These are phyloP conservation scores for Penicillium paneum DNA, from an alignment of 2,329 filamentous ascomycete species.

Conservation along the genomic window DNA sequence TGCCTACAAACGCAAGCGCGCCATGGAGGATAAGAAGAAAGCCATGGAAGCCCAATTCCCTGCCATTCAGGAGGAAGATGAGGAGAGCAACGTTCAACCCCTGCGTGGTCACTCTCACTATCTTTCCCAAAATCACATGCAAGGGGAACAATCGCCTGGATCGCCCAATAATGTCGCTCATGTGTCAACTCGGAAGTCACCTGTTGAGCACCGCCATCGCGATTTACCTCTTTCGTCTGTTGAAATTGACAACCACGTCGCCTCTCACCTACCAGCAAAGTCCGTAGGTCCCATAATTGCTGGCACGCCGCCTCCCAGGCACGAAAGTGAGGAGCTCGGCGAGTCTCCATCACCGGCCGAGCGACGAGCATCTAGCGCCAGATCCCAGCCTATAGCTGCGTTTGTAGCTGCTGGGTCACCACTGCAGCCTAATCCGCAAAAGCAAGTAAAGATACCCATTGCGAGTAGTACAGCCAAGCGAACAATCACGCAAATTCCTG, in stretches of 20 bases:
- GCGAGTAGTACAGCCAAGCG: not conserved
- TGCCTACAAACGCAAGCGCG: conserved; percentile 18
- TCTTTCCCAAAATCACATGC: not conserved
- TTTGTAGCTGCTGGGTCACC: not conserved
- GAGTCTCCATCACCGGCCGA: conserved; percentile 17
- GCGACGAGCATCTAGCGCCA: not conserved
- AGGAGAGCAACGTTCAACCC: not conserved
- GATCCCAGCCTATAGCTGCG: not conserved
- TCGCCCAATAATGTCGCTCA: not conserved
- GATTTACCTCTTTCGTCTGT: conserved; percentile 29
- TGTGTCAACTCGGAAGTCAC: not conserved
- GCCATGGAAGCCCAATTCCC: conserved; percentile 5
- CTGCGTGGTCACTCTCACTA: not conserved
- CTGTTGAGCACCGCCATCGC: conserved; percentile 7
- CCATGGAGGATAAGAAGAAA: conserved; percentile 15
- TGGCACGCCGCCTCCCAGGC: conserved; percentile 17
- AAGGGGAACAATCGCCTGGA: not conserved
- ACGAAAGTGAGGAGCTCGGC: conserved; percentile 29
- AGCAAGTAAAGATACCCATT: not conserved
- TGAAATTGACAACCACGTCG: conserved; percentile 8
- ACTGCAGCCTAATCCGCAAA: not conserved
- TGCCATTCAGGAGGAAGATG: conserved; percentile 13
- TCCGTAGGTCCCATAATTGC: conserved; percentile 11
- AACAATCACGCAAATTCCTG: conserved; percentile 7
- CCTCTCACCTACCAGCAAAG: not conserved